Evolutionary conservation across 2,329 filamentous ascomycete genomes (phyloP).

Genomic region (Berkeleyomyces basicola): DNA sequence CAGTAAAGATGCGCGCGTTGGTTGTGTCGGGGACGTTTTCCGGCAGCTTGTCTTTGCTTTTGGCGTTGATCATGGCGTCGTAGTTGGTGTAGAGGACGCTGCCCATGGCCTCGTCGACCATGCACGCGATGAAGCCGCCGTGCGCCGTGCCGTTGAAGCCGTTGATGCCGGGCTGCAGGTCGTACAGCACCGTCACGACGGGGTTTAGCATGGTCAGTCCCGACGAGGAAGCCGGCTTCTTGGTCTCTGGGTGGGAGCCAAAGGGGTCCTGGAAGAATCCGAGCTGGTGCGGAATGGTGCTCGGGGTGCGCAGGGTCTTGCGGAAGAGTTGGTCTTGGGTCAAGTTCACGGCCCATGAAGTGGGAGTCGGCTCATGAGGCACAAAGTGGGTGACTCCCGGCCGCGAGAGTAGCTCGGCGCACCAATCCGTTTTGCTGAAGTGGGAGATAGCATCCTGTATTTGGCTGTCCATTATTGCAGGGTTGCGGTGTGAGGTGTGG

Average conservation of each 20-base stretch:
- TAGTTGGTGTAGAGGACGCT: conserved; percentile 16
- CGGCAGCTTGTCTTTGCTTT: conserved; percentile 11
- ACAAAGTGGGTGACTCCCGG: not conserved
- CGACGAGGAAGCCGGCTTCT: conserved; percentile 2
- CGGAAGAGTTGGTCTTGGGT: conserved; percentile 15
- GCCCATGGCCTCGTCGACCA: conserved; percentile 20
- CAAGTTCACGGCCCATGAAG: not conserved
- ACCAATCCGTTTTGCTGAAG: conserved; percentile 13
- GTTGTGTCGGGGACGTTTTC: conserved; percentile 5
- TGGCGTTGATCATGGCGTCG: conserved; percentile 10
- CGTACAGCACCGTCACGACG: conserved; percentile 16
- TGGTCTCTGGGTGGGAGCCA: not conserved
- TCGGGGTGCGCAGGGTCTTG: conserved; percentile 11
- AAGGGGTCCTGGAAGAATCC: conserved; percentile 15
- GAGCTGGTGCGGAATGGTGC: conserved; percentile 16
- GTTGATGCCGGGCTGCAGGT: conserved; percentile 16
- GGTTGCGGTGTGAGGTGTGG: not conserved
- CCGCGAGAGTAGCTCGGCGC: conserved; percentile 2
- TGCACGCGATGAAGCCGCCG: conserved; percentile 17
- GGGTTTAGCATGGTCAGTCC: conserved; percentile 13
- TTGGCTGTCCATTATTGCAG: not conserved
- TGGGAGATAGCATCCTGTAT: not conserved
- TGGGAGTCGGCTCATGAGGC: not conserved
- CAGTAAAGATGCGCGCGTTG: conserved; percentile 12
- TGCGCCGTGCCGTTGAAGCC: conserved; percentile 18